Evolutionary conservation across 495 filamentous ascomycete species (phyloP), one percentile per base, ranked within the genome.

Genomic region (Penicillium salamii): DNA sequence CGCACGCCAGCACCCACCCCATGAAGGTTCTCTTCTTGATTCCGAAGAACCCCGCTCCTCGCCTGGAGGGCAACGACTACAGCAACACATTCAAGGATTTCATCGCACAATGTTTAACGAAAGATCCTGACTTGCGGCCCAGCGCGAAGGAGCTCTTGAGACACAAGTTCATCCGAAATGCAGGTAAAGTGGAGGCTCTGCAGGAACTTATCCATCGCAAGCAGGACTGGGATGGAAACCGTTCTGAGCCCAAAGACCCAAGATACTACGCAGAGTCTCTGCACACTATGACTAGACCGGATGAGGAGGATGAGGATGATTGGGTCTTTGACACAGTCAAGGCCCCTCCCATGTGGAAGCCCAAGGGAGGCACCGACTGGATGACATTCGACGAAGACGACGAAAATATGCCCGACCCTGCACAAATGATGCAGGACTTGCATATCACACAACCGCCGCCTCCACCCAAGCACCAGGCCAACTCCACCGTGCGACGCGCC

Each of bases 11-110:
- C 55, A 87, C 85, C 0, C 93, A 98, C 65, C 95, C 93, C 7
- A 98, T 98, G 93, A 98, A 98, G 66, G 91, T 97, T 13, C 76
- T 98, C n/a, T 96, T 98, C 68, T 76, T 90, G 41, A 98, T 98
- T 54, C 93, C 93, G 0, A 97, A 97, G 73, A 86, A 88, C 45
- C 80, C 89, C 9, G 86, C 93, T 5, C 91, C 93, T 32, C 79
- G 82, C 44, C 75, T 98, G 3, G 90, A 96, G 62, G 93, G 95
- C 14, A 77, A 78, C 47, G 77, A 86, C 52, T 96, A 90, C 65
- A 93, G 89, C 64, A 86, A 78, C 55, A 86, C 91, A 19, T 95
- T 97, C 71, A 95, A 90, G 66, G 93, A 97, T 49, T 98, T 98
- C 62, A 79, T 97, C 35, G 76, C 87, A 0, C 82, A 88, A 53